Evolutionary conservation across 176 grass and related monocot species (phyloP).

Genomic region (Eleusine coracana): DNA sequence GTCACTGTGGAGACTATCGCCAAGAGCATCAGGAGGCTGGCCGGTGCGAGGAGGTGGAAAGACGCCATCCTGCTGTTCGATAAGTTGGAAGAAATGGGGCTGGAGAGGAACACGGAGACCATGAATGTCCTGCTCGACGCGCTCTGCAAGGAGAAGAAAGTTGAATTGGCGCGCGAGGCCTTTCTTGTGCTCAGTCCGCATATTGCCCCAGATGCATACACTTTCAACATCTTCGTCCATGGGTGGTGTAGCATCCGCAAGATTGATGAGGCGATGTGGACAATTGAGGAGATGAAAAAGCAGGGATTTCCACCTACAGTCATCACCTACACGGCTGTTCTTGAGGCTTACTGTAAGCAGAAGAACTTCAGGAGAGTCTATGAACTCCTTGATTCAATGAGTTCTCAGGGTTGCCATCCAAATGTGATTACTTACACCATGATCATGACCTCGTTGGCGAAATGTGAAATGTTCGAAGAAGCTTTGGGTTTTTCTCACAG

Average conservation of each 20-base stretch:
- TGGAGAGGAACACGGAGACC: slow-evolving; percentile 63
- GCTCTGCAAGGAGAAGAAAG: slow-evolving; percentile 84
- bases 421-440: slow-evolving; percentile 83
- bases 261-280: slow-evolving; percentile 83
- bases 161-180: slow-evolving; percentile 65
- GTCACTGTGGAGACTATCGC: slow-evolving; percentile 61
- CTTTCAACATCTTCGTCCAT: slow-evolving; percentile 87
- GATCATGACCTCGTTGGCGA: slow-evolving; percentile 77
- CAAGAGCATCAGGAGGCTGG: slow-evolving; percentile 87
- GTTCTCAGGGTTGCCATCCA: slow-evolving; percentile 64
- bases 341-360: slow-evolving; percentile 81
- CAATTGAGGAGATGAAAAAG: slow-evolving; percentile 69
- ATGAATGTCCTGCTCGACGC: slow-evolving; percentile 86
- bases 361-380: slow-evolving; percentile 61
- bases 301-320: slow-evolving; percentile 60
- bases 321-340: slow-evolving; percentile 74
- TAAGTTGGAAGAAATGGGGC: slow-evolving; percentile 65
- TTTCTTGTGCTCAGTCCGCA: slow-evolving; percentile 57
- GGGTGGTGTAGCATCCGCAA: slow-evolving; percentile 74
- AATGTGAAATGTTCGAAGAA: slow-evolving; percentile 60
- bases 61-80: slow-evolving; percentile 65
- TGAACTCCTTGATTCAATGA: slow-evolving; percentile 83
- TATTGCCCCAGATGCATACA: slow-evolving; percentile 67
- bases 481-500: slow-evolving; percentile 61
- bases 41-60: slow-evolving; percentile 72